Conservation (phyloP, 148 eudicot species). For the Camellia granthamiana region DNA sequence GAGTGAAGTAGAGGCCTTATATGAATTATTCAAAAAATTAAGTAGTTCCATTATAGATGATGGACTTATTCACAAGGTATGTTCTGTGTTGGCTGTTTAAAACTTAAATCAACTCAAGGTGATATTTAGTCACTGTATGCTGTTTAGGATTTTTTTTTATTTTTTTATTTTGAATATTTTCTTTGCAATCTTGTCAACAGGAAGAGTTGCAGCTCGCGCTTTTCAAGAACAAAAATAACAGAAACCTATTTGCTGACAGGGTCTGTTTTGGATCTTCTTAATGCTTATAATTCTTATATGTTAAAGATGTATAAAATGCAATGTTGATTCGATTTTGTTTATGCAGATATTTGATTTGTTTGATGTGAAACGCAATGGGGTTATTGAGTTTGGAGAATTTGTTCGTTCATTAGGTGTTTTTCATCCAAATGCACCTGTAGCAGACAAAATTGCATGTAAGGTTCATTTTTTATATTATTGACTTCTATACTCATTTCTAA, state of each 20-base stretch:
- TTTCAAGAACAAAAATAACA: conserved; percentile 70
- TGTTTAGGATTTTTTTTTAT: not conserved
- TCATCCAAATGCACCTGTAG: conserved; percentile 76
- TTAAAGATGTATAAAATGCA: no score
- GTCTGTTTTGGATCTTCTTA: conserved; percentile 30
- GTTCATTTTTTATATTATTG: not conserved
- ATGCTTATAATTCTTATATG: not conserved
- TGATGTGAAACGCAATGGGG: conserved; percentile 79
- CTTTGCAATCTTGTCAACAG: conserved; percentile 28
- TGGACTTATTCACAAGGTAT: conserved; percentile 95
- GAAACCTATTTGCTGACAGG: conserved; percentile 85
- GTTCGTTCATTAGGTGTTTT: conserved; percentile 71
- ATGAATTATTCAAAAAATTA: conserved; percentile 72
- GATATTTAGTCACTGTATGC: not conserved
- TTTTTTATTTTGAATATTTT: not conserved
- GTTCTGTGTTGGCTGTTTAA: not conserved
- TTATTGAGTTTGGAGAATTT: conserved; percentile 87
- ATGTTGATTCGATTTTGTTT: not conserved
- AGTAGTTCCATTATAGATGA: conserved; percentile 83
- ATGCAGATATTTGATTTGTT: conserved; percentile 75
- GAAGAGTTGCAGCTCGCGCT: conserved; percentile 94
- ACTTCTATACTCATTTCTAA: not conserved
- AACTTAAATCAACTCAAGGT: not conserved
- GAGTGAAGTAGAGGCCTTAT: conserved; percentile 85
- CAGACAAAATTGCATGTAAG: conserved; percentile 67